Evolutionary conservation across 768 basidiomycete species (phyloP), one percentile per base, ranked within the genome.

Genomic region (Kwoniella newhampshirensis): DNA sequence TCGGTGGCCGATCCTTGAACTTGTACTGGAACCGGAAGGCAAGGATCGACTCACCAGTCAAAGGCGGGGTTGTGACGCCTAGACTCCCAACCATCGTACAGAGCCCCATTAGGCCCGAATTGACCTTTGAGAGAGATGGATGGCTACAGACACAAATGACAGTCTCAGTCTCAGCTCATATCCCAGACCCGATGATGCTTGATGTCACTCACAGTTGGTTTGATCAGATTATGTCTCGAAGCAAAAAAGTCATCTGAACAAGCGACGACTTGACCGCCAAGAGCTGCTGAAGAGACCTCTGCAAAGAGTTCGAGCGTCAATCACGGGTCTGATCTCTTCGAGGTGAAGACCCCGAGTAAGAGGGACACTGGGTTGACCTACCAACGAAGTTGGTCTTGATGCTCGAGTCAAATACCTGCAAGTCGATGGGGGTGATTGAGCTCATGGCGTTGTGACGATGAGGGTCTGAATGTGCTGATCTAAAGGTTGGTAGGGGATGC

Each of bases 241-340:
- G 90, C 91, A 70, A 99, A 99, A 81, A 98, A 99, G 62, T 99
- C 91, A 75, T 99, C 96, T 1, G 92, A 96, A 43, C 88, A 85
- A 1, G 82, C 80, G 28, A 87, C 71, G 63, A 97, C 79, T 56
- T 81, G 76, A 2, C 86, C 92, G 17, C 91, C 94, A 12, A 97
- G 79, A 0, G 86, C 85, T 17, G 85, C 86, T 60, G 88, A 89
- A 27, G 93, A 96, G 11, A 98, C 81, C 77, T 99, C 96, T 94
- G 64, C 13, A 32, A 18, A 48, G 32, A n/a, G 21, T 21, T 13
- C 7, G 37, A 25, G 13, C 3, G 6, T 20, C 8, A 7, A 27
- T 13, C 35, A 32, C 7, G 13, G 37, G 30, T 42, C n/a, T 27
- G 15, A 9, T 6, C 11, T 20, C 35, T 18, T 50, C 26, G 4